These are phyloP conservation scores for Boletellus sp. DNA, from an alignment of 768 basidiomycete genomes.

Conservation along the genomic window DNA sequence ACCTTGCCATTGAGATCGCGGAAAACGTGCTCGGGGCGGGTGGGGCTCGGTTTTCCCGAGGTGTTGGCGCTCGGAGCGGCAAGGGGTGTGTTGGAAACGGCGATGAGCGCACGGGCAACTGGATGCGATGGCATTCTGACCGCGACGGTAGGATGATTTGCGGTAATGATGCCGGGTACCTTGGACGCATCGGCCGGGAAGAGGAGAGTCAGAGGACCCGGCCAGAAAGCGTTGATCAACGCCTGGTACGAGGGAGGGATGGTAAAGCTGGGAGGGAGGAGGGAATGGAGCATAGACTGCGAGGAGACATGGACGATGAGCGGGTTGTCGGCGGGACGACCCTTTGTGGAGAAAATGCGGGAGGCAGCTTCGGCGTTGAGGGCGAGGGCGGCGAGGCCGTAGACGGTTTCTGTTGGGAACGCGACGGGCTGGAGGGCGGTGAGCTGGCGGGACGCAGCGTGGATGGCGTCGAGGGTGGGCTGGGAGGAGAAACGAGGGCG, in stretches of 20 bases:
- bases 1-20: conserved; percentile 76
- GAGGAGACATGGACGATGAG: conserved; percentile 96
- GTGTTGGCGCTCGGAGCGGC: conserved; percentile 96
- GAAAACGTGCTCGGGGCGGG: conserved; percentile 78
- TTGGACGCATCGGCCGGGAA: conserved; percentile 67
- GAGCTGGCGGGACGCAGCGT: conserved; percentile 51
- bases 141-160: conserved; percentile 76
- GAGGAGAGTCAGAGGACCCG: conserved; percentile 87
- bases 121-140: conserved; percentile 94
- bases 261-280: conserved; percentile 65
- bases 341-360: conserved; percentile 84
- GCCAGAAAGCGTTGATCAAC: conserved; percentile 88
- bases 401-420: conserved; percentile 97
- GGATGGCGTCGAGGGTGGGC: conserved; percentile 52
- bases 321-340: conserved; percentile 93
- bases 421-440: conserved; percentile 59
- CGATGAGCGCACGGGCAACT: conserved; percentile 86
- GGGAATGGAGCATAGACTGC: conserved; percentile 66
- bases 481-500: conserved; percentile 46
- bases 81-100: conserved; percentile 66
- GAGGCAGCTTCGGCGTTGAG: conserved; percentile 58
- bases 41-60: conserved; percentile 92
- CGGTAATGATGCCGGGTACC: conserved; percentile 76
- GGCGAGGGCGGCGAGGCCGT: conserved; percentile 91
- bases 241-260: conserved; percentile 63